These are phyloP conservation scores for Pinus taeda DNA, from an alignment of 75 land plant genomes.

Conservation along the genomic window DNA sequence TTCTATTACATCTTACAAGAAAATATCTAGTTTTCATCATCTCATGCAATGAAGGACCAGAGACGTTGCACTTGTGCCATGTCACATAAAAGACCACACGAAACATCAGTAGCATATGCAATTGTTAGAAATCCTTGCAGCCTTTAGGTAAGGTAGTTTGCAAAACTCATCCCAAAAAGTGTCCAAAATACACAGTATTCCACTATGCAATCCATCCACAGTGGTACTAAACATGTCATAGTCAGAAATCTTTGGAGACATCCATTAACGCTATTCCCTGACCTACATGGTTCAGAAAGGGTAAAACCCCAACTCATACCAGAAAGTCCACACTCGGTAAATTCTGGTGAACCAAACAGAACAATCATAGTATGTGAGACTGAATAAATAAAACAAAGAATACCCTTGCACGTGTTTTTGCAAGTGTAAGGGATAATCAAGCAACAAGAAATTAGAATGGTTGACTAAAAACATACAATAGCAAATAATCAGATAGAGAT, in stretches of 20 bases:
- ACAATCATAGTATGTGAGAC: not conserved
- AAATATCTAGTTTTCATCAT: not conserved
- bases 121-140: not conserved
- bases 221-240: not conserved
- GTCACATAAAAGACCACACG: not conserved
- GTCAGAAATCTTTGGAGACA: not conserved
- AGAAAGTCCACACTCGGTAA: not conserved
- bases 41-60: not conserved
- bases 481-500: too few species aligned
- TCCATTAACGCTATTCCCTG: not conserved
- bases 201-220: not conserved
- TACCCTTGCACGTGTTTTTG: not conserved
- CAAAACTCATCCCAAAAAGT: not conserved
- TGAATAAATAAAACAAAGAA: not conserved
- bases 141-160: not conserved
- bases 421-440: not conserved
- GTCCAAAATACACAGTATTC: not conserved
- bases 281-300: not conserved
- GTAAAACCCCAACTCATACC: not conserved
- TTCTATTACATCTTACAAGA: not conserved
- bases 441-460: not conserved
- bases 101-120: not conserved
- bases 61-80: not conserved
- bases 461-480: not conserved
- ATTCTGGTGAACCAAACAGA: not conserved